Percentiles rank a stretch among this genome's conserved stretches.
Evolutionary conservation across 2,329 filamentous ascomycete genomes (phyloP).

Genomic region (Chaetomiaceae sp.): DNA sequence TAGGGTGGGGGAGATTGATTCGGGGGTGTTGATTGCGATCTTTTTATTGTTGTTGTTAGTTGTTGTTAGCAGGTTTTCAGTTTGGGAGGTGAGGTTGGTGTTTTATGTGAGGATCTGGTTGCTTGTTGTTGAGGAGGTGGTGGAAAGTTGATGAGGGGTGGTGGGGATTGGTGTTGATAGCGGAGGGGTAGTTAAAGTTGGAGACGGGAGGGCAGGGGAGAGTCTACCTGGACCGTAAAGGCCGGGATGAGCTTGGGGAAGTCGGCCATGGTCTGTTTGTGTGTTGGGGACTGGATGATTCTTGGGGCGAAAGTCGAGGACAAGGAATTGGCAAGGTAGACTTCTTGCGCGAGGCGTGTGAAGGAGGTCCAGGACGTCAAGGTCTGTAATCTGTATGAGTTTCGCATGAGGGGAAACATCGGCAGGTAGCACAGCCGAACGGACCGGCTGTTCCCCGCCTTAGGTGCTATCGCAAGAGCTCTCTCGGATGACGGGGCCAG

Average conservation of each 20-base stretch:
- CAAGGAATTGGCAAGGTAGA: neutral
- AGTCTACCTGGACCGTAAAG: conserved; percentile 34
- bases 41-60: neutral
- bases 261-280: conserved; percentile 33
- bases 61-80: neutral
- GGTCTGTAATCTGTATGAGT: too few relatives aligned
- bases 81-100: neutral
- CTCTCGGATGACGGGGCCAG: too few relatives aligned
- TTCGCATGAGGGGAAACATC: too few relatives aligned
- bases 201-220: neutral
- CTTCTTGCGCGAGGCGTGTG: too few relatives aligned
- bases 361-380: too few relatives aligned
- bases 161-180: neutral
- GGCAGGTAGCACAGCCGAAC: too few relatives aligned
- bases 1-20: conserved; percentile 29
- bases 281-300: too few relatives aligned
- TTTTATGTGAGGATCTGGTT: neutral
- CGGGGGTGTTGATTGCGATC: conserved; percentile 29
- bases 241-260: conserved; percentile 39
- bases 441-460: too few relatives aligned
- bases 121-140: too few relatives aligned
- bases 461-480: too few relatives aligned
- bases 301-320: neutral
- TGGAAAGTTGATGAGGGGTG: neutral
- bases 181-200: too few relatives aligned